Base-by-base conservation (phyloP, 2,329 filamentous ascomycete species). In the Cytospora piceae region DNA sequence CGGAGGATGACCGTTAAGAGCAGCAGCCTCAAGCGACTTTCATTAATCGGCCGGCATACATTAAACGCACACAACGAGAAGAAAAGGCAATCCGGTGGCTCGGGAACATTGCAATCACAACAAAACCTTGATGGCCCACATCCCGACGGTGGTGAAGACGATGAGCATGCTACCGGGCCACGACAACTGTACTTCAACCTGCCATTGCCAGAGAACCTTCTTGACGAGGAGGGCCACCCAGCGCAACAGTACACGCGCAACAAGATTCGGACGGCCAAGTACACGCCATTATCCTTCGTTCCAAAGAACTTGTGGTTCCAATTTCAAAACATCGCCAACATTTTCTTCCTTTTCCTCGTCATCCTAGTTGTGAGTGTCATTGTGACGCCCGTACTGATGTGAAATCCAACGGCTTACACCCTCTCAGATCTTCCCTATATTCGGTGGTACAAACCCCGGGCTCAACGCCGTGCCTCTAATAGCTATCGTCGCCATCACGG, bases 281-380 rank as follows among this genome's bases (percentile, higher is more conserved):
- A 99, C 78, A 99, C 95, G 9, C 90, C 96, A 11, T 78, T 99
- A 69, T 96, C 92, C 67, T 99, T 99, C 78, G 78, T 99, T 32
- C 95, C 95, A 17, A 98, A 98, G 81, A 98, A 99, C 78, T 76
- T 99, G 74, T 99, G 90, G 88, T 92, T 96, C 70, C 96, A 99
- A 78, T 98, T 99, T 75, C 94, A 99, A 79, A 98, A 98, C 75
- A 90, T 99, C 73, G 95, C 95, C 74, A 99, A 99, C 77, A 90
- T 98, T 62, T 99, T 98, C 80, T 99, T 99, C 85, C 83, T 98
- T 72, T 97, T 98, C 80, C 86, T 94, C 73, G 94, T 97, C 75
- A 96, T 99, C 74, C 85, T 99, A 67, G 89, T 90, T 74, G 95
- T 98, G 89, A 84, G 94, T 64, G 27, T 58, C 39, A 32, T 17